These are phyloP conservation scores for Onygenales sp. DNA, from an alignment of 2,329 filamentous ascomycete species.

Conservation along the genomic window DNA sequence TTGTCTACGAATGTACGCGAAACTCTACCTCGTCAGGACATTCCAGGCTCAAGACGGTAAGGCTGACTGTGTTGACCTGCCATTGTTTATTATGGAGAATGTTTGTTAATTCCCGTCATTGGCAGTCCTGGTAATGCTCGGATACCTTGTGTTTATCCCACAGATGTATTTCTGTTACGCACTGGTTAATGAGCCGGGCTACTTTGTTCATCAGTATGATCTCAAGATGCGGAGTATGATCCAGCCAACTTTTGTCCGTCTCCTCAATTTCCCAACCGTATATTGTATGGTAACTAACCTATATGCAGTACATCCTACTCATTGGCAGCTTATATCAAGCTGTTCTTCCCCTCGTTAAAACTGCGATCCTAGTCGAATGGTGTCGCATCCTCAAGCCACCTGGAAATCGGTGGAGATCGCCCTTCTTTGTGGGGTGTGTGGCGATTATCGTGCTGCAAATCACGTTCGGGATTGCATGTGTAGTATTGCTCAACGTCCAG, in stretches of 20 bases:
- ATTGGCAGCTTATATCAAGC: constrained; percentile 28
- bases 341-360: constrained; percentile 31
- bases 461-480: constrained; percentile 18
- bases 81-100: background rate
- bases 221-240: constrained; percentile 20
- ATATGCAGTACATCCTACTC: constrained; percentile 21
- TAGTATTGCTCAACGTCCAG: constrained; percentile 25
- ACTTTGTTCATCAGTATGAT: constrained; percentile 30
- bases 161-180: constrained; percentile 14
- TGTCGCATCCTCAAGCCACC: constrained; percentile 26
- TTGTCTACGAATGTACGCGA: constrained; percentile 12
- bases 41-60: constrained; percentile 7
- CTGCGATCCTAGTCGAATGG: constrained; percentile 37
- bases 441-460: constrained; percentile 22
- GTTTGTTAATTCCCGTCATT: background rate
- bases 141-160: constrained; percentile 12
- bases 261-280: background rate
- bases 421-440: constrained; percentile 29
- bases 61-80: background rate
- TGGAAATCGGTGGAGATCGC: constrained; percentile 14
- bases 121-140: background rate
- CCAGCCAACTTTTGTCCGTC: constrained; percentile 15
- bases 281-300: background rate
- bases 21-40: constrained; percentile 12
- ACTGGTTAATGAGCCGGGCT: constrained; percentile 22